Base-by-base conservation (phyloP, 2,329 filamentous ascomycete genomes). In the Aureobasidium sp. region DNA sequence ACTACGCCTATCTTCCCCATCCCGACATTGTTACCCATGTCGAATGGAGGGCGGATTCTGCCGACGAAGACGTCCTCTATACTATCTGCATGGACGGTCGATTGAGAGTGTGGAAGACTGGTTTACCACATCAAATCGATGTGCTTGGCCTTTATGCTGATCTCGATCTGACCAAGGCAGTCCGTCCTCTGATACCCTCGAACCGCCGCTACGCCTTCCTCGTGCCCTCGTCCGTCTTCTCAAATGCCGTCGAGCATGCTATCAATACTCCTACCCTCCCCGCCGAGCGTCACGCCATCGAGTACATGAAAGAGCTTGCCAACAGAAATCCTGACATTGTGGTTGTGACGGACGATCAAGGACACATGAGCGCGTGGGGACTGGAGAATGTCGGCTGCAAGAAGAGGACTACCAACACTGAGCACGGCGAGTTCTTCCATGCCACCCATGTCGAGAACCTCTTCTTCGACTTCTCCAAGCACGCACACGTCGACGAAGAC, bases 301-400 rank as follows among this genome's bases (percentile, higher is more conserved):
- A 94, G 67, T 90, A 96, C 71, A 78, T 97, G 5, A 88, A 96
- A 47, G 88, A 92, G 67, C 83, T 97, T 67, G 90, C 91, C 10
- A 94, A 93, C 65, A 87, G 87, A 59, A 89, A 83, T 62, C 90
- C 92, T 0, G 94, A 99, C 71, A 84, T 99, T 2, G 94, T 92
- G 67, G 81, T 97, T 27, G 86, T 93, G 9, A 79, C 96, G 52
- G 91, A 97, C 73, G 86, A 87, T n/a, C 79, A 82, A 52, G 93
- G 93, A 1, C 86, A 87, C 66, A 90, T 97, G 88, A 92, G 90
- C 44, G 91, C 90, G 0, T 97, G 93, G 90, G 93, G 91, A 0
- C 77, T 99, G 62, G 92, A 97, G 72, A 92, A 93, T 70, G 83
- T 96, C 24, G 87, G 88, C 39, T 86, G 84, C 68, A 90, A 87